Base-by-base conservation (phyloP, 1,139 yeast species). In the Magnusiomyces magnusii region DNA sequence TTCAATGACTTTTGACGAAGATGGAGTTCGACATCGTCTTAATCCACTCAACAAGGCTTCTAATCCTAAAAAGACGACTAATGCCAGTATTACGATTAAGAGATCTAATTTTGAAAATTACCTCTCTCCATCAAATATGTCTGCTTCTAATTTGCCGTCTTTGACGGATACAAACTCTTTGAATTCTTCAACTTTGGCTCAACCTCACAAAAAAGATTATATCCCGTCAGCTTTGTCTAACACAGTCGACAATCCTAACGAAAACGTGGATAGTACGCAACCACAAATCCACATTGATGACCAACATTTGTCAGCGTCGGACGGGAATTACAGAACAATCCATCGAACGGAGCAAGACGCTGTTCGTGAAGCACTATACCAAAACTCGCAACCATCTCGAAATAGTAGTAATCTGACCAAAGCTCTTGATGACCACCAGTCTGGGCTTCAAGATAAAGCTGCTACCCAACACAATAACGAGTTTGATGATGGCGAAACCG, bases 1-100 rank as follows among this genome's bases (percentile, higher is more conserved):
- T 7, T 64, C 69, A 10, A 55, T 66, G 24, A 68, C 65, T n/a
- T 62, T 64, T 53, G 72, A 67, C 34, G 62, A 63, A 24, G 70
- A 66, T 42, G 62, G 62, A 10, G 67, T 63, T 10, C 56, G 60
- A 28, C 62, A 63, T 15, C 63, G 64, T 3, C 60, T 66, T 28
- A 73, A 73, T 15, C 79, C 79, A 3, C 67, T 73, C 52, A 92
- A 92, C 70, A 82, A 84, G 49, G 97, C 97, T 0, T 77, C 86
- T 19, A 87, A 91, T 69, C 98, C 98, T 2, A 75, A 87, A 61
- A 83, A 82, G 58, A 86, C 95, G 0, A 80, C 78, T 54, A 89
- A 87, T 66, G 71, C 86, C 55, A 74, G 73, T 61, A 76, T 75
- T 56, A 75, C 75, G 28, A 75, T 75, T 65, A 75, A 75, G 50